These are phyloP conservation scores for Salvia rosmarinus DNA, from an alignment of 257 asterid species.

Conservation along the genomic window DNA sequence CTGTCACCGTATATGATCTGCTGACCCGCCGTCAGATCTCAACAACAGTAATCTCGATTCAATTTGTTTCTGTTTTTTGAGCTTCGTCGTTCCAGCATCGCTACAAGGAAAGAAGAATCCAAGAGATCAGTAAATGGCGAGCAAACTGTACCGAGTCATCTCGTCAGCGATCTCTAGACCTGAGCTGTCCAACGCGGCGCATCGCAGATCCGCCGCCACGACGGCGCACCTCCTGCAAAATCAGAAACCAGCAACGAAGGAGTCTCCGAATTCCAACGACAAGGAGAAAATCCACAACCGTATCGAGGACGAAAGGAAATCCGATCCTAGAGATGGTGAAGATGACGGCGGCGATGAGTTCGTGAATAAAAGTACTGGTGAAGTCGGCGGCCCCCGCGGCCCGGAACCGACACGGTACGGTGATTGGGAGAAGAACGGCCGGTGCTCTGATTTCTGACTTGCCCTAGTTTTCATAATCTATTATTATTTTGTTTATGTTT, in stretches of 20 bases:
- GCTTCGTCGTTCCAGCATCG: neutral
- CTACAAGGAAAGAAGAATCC: neutral
- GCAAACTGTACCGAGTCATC: constrained; percentile 48
- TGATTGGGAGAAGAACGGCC: constrained; percentile 89
- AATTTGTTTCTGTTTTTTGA: neutral
- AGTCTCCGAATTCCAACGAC: constrained; percentile 32
- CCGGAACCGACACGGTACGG: constrained; percentile 94
- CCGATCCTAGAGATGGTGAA: constrained; percentile 23
- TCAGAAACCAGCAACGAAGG: constrained; percentile 40
- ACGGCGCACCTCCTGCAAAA: constrained; percentile 48
- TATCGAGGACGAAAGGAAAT: constrained; percentile 36
- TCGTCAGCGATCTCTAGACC: constrained; percentile 44
- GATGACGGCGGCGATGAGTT: constrained; percentile 33
- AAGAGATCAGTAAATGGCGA: constrained; percentile 50
- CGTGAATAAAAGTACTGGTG: constrained; percentile 62
- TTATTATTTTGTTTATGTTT: neutral
- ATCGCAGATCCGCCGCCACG: constrained; percentile 53
- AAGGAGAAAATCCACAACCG: constrained; percentile 33
- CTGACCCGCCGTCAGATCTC: constrained; percentile 7
- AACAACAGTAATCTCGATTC: neutral
- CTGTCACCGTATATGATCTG: constrained; percentile 12
- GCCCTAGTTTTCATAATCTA: too few species aligned
- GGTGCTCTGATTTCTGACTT: constrained; percentile 78
- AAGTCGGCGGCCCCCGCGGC: constrained; percentile 85
- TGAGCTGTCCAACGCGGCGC: constrained; percentile 31